These are phyloP conservation scores for Helminthosporium solani DNA, from an alignment of 2,329 filamentous ascomycete species.

Conservation along the genomic window DNA sequence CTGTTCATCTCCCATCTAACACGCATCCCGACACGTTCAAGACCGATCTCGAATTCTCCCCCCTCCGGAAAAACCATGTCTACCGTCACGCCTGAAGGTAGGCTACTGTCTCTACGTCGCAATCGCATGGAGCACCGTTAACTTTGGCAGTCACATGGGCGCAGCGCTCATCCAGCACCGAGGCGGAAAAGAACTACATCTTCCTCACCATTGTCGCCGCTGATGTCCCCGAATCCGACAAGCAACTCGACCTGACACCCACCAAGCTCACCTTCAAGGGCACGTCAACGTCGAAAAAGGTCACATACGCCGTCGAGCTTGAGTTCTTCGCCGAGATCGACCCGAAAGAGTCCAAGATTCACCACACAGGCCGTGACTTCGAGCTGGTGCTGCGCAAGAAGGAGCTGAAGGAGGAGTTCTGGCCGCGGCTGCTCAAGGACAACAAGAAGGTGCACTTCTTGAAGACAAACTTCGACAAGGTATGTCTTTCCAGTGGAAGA, in stretches of 20 bases:
- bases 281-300: constrained; percentile 79
- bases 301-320: constrained; percentile 80
- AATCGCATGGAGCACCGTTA: constrained; percentile 14
- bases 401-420: constrained; percentile 90
- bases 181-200: constrained; percentile 88
- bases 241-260: constrained; percentile 82
- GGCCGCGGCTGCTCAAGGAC: constrained; percentile 92
- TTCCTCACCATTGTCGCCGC: constrained; percentile 88
- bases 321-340: constrained; percentile 93
- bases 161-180: constrained; percentile 82
- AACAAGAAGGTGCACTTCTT: constrained; percentile 88
- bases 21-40: background rate
- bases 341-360: constrained; percentile 75
- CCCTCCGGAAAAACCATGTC: constrained; percentile 23
- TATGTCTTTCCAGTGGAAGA: constrained; percentile 41
- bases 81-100: constrained; percentile 45
- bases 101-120: constrained; percentile 27
- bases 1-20: background rate
- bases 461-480: constrained; percentile 98
- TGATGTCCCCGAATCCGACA: constrained; percentile 72
- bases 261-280: constrained; percentile 78
- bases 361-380: constrained; percentile 85
- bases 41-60: constrained; percentile 2
- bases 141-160: constrained; percentile 81
- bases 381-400: constrained; percentile 96